Evolutionary conservation across 106 monocot species (phyloP).

Genomic region (Allium cepa): DNA sequence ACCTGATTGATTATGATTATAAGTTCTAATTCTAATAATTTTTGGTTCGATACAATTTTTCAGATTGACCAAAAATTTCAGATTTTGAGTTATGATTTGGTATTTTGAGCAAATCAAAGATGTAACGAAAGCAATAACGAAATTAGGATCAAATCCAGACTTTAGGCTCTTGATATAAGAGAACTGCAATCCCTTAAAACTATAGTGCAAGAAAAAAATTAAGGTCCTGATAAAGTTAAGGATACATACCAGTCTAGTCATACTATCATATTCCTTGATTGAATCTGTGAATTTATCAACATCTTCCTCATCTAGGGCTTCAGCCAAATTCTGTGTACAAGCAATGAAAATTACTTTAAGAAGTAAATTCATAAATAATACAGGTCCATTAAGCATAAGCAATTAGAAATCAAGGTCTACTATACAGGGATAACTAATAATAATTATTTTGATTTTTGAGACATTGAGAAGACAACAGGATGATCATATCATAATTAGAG

Average conservation of each 20-base stretch:
- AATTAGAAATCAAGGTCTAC: neutral
- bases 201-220: too few species aligned
- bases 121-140: too few species aligned
- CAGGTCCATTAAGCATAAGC: neutral
- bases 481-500: neutral
- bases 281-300: slow-evolving; percentile 69
- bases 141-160: too few species aligned
- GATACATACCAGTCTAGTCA: slow-evolving; percentile 77
- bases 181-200: too few species aligned
- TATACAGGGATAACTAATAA: neutral
- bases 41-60: too few species aligned
- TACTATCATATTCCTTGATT: slow-evolving; percentile 77
- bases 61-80: too few species aligned
- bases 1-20: too few species aligned
- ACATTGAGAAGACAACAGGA: neutral
- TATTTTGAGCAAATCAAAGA: too few species aligned
- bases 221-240: neutral
- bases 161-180: too few species aligned
- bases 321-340: slow-evolving; percentile 66
- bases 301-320: slow-evolving; percentile 84
- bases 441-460: neutral
- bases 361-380: neutral
- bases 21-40: too few species aligned
- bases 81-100: too few species aligned
- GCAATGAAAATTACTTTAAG: neutral